Evolutionary conservation across 495 filamentous ascomycete species (phyloP).

Genomic region (Podospora comata): DNA sequence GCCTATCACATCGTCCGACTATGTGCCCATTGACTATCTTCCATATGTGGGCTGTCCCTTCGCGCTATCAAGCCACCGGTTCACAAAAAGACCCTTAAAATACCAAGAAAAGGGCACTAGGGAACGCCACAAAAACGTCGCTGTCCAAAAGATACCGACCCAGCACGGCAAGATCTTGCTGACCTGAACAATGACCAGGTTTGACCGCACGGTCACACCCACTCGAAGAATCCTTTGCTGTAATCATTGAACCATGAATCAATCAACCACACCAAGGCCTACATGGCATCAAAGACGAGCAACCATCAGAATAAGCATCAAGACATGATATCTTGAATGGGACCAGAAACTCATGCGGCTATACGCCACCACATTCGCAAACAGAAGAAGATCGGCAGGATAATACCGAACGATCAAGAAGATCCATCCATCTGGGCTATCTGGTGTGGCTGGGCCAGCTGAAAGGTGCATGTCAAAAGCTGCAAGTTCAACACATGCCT

Average conservation of each 20-base stretch:
- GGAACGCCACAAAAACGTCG: background rate
- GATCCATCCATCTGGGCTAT: background rate
- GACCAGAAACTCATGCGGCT: background rate
- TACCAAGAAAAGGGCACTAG: background rate
- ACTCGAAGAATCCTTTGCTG: background rate
- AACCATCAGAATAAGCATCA: too few relatives aligned
- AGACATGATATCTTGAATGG: background rate
- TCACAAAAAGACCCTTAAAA: background rate
- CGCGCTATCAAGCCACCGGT: background rate
- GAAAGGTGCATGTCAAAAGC: background rate
- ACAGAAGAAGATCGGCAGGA: background rate
- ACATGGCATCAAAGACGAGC: too few relatives aligned
- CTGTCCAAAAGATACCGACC: background rate
- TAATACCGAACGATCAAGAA: background rate
- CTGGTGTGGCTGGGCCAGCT: background rate
- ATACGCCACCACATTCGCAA: background rate
- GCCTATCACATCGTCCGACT: background rate
- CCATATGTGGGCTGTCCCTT: too few relatives aligned
- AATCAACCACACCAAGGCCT: background rate
- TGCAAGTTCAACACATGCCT: background rate
- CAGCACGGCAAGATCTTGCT: too few relatives aligned
- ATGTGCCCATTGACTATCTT: background rate
- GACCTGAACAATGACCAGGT: background rate
- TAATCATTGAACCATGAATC: background rate
- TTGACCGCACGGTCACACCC: background rate